Percentiles rank a stretch among this genome's conserved stretches.
Conservation (phyloP, 495 filamentous ascomycete genomes). For the Aspergillus baeticus region DNA sequence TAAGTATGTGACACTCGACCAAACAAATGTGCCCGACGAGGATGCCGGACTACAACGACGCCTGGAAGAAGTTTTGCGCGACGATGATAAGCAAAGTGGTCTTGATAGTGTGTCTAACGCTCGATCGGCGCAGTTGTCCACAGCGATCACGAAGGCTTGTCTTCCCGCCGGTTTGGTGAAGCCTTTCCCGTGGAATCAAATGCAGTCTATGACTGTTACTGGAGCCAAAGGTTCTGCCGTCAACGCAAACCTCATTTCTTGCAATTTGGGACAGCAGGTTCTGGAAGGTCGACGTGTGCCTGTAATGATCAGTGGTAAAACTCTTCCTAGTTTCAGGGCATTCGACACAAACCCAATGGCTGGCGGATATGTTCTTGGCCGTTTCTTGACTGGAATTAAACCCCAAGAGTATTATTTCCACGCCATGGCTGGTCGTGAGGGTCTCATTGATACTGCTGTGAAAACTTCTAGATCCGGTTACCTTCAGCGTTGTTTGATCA, state of each 20-base stretch:
- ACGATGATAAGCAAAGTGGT: conserved; percentile 84
- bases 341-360: conserved; percentile 87
- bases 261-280: conserved; percentile 95
- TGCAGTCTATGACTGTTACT: conserved; percentile 97
- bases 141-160: conserved; percentile 72
- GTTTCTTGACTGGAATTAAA: conserved; percentile 96
- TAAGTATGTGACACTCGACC: conserved; percentile 87
- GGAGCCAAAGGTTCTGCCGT: conserved; percentile 92
- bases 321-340: conserved; percentile 89
- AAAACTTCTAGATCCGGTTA: conserved; percentile 98
- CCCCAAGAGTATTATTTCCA: conserved; percentile 99
- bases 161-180: conserved; percentile 83
- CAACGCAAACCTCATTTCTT: conserved; percentile 97
- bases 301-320: conserved; percentile 97
- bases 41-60: conserved; percentile 71
- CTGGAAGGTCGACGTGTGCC: conserved; percentile 94
- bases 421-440: conserved; percentile 98
- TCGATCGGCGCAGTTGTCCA: conserved; percentile 68
- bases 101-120: conserved; percentile 83
- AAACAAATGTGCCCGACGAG: conserved; percentile 53
- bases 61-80: conserved; percentile 85
- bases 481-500: conserved; percentile 95
- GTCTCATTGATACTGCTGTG: conserved; percentile 98
- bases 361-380: conserved; percentile 90
- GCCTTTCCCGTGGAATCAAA: conserved; percentile 93